phyloP scores from a whole-genome alignment of 1,284 basidiomycete genomes.

The Apiotrichum montevideense region DNA sequence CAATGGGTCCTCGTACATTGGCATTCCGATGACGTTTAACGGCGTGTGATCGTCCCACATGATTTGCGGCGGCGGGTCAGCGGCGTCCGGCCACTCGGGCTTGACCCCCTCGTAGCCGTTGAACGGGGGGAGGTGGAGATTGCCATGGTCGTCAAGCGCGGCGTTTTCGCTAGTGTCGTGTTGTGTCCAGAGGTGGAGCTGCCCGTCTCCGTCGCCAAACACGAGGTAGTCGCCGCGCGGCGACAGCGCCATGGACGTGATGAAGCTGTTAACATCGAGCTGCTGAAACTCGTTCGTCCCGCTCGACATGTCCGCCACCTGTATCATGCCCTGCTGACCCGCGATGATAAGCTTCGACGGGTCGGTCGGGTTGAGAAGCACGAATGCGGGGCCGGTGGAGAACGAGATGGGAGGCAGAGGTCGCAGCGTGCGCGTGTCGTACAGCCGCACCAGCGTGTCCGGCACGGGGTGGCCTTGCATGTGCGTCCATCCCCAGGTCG shows the following conservation, averaged over 20 bases:
- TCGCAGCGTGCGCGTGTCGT: slow-evolving; percentile 77
- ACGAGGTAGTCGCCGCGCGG: slow-evolving; percentile 84
- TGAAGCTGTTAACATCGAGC: slow-evolving; percentile 58
- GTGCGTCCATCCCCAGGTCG: slow-evolving; percentile 78
- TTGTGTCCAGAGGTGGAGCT: slow-evolving; percentile 76
- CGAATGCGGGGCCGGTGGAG: slow-evolving; percentile 78
- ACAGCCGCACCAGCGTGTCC: slow-evolving; percentile 88
- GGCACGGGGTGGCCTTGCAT: slow-evolving; percentile 85
- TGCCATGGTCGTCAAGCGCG: slow-evolving; percentile 31
- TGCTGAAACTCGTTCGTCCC: slow-evolving; percentile 54
- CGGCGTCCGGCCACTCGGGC: slow-evolving; percentile 74
- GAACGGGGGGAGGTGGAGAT: slow-evolving; percentile 55
- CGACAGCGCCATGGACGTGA: slow-evolving; percentile 76
- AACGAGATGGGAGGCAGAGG: slow-evolving; percentile 75
- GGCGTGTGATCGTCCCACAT: slow-evolving; percentile 82
- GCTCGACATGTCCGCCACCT: slow-evolving; percentile 79
- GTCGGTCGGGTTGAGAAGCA: slow-evolving; percentile 73
- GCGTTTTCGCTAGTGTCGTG: slow-evolving; percentile 58
- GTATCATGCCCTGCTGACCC: slow-evolving; percentile 80
- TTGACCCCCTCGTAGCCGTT: slow-evolving; percentile 79
- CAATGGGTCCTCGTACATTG: slow-evolving; percentile 70
- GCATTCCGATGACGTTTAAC: slow-evolving; percentile 83
- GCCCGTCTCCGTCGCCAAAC: slow-evolving; percentile 83
- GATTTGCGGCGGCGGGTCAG: slow-evolving; percentile 63
- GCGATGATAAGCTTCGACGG: slow-evolving; percentile 71